Evolutionary conservation across 2,329 filamentous ascomycete species (phyloP).

Genomic region (Phaeosphaeriaceae sp.): DNA sequence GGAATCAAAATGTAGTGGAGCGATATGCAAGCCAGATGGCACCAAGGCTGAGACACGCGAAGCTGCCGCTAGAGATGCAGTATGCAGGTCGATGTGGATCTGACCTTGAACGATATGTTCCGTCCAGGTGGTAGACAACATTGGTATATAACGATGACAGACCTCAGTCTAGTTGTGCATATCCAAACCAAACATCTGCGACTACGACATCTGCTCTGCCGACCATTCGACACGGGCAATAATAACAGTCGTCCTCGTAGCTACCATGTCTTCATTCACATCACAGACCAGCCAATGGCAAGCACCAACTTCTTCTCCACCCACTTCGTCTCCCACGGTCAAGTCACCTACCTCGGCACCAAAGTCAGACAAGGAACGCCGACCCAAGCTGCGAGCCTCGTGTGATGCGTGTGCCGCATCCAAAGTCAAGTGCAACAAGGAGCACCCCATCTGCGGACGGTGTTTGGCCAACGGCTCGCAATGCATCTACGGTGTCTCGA

Average conservation of each 20-base stretch:
- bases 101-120: neutral
- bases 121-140: neutral
- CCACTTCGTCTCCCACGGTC: constrained; percentile 7
- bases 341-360: constrained; percentile 29
- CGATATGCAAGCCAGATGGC: constrained; percentile 1
- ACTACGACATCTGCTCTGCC: neutral
- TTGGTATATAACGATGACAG: constrained; percentile 4
- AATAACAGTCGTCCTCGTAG: constrained; percentile 4
- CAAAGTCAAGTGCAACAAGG: constrained; percentile 47
- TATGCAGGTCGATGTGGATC: neutral
- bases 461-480: constrained; percentile 36
- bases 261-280: constrained; percentile 31
- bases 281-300: constrained; percentile 32
- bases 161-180: neutral
- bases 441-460: constrained; percentile 42
- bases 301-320: constrained; percentile 17
- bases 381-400: constrained; percentile 43
- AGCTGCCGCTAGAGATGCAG: constrained; percentile 5
- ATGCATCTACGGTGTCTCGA: constrained; percentile 44
- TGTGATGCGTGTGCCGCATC: constrained; percentile 48
- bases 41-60: constrained; percentile 6
- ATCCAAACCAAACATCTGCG: neutral
- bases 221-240: constrained; percentile 4
- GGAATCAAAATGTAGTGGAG: constrained; percentile 4
- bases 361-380: constrained; percentile 25